Percentiles rank a stretch among this genome's conserved stretches.
Evolutionary conservation across 2,329 filamentous ascomycete genomes (phyloP).

Genomic region (Trichoderma sp.): DNA sequence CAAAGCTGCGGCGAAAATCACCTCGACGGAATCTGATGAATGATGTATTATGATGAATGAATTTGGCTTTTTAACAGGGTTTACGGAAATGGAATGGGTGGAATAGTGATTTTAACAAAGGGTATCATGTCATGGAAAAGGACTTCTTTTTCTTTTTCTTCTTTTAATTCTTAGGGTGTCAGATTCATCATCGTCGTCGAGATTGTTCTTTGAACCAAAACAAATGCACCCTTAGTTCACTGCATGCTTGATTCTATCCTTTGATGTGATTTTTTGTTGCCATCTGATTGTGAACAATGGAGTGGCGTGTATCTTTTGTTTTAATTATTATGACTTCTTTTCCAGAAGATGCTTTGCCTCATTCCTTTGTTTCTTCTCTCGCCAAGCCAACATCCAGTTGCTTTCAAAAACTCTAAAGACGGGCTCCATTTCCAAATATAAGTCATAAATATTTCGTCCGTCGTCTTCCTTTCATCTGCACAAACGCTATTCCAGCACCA

Average conservation of each 20-base stretch:
- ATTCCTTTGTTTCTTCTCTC: background rate
- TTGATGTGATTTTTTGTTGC: background rate
- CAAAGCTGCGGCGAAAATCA: background rate
- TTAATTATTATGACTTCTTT: background rate
- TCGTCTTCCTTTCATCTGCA: background rate
- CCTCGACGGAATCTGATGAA: background rate
- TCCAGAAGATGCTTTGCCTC: background rate
- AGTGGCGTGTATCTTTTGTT: background rate
- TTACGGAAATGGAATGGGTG: background rate
- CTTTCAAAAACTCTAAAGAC: background rate
- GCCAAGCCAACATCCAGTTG: background rate
- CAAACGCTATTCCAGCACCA: background rate
- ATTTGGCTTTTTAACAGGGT: background rate
- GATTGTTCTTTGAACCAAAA: background rate
- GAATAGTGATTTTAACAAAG: background rate
- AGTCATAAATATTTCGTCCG: rapidly evolving
- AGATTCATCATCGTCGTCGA: background rate
- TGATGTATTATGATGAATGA: background rate
- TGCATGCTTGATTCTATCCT: background rate
- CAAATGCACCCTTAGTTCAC: background rate
- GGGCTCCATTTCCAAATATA: background rate
- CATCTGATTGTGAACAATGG: background rate
- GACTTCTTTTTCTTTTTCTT: background rate
- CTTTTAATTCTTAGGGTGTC: background rate
- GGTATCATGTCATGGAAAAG: background rate